A percentile compares a stretch with the other conserved stretches of the same genome.
Conservation (phyloP, 2,329 filamentous ascomycete genomes). For the Diaporthe australafricana region DNA sequence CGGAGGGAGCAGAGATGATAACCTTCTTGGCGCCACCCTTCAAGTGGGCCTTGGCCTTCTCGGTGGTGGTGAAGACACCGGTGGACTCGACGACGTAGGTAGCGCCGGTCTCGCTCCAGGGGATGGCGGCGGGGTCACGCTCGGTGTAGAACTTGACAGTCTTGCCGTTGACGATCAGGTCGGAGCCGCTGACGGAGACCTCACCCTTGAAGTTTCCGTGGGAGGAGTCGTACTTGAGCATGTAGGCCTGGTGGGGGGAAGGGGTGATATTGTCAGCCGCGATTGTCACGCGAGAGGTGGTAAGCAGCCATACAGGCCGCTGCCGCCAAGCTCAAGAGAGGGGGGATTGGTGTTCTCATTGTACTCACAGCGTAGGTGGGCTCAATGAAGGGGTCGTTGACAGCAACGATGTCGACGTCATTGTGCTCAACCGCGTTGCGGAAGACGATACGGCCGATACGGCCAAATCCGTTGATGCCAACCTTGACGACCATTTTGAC, state of each 20-base stretch:
- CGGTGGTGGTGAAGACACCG: conserved; percentile 98
- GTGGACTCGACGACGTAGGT: conserved; percentile 98
- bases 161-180: conserved; percentile 94
- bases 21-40: conserved; percentile 98
- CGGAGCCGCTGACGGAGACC: conserved; percentile 76
- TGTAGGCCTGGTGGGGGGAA: conserved; percentile 79
- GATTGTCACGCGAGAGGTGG: conserved; percentile 18
- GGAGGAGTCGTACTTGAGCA: conserved; percentile 99
- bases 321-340: background rate
- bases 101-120: conserved; percentile 88
- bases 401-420: conserved; percentile 92
- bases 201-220: conserved; percentile 97
- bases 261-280: conserved; percentile 45
- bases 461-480: conserved; percentile 99
- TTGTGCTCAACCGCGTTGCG: conserved; percentile 93
- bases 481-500: conserved; percentile 75
- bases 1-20: conserved; percentile 90
- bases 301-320: background rate
- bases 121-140: conserved; percentile 89
- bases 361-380: conserved; percentile 92
- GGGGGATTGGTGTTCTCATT: background rate
- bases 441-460: conserved; percentile 99
- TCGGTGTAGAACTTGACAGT: conserved; percentile 94
- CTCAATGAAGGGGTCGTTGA: conserved; percentile 99
- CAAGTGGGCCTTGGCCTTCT: conserved; percentile 95